These are phyloP conservation scores for Pseudopyricularia javanii DNA, from an alignment of 2,329 filamentous ascomycete species.

Conservation along the genomic window DNA sequence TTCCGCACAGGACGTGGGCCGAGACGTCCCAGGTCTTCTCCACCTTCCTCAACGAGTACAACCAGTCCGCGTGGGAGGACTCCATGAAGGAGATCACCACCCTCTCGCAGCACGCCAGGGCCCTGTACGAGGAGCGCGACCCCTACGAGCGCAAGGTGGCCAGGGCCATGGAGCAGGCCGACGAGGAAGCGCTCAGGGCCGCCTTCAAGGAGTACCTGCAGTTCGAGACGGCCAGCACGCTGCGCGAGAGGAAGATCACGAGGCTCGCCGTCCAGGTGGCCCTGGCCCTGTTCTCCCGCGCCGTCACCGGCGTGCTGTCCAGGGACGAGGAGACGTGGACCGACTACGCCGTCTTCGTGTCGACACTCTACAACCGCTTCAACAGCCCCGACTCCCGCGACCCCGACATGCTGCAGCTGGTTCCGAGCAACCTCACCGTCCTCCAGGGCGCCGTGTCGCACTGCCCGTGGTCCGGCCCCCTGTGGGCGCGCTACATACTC, in stretches of 20 bases:
- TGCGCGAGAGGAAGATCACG: constrained; percentile 36
- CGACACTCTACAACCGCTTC: constrained; percentile 27
- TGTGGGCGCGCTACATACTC: constrained; percentile 86
- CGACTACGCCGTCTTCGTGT: constrained; percentile 68
- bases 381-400: constrained; percentile 14
- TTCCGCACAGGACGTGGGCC: constrained; percentile 66
- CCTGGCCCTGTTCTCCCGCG: constrained; percentile 65
- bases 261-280: constrained; percentile 37
- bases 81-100: constrained; percentile 59
- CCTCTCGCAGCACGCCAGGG: constrained; percentile 50
- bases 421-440: constrained; percentile 50
- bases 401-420: constrained; percentile 22
- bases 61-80: constrained; percentile 57
- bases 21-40: constrained; percentile 66
- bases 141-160: constrained; percentile 55
- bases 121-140: constrained; percentile 51
- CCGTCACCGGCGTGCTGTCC: constrained; percentile 56
- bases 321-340: constrained; percentile 69
- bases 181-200: constrained; percentile 39
- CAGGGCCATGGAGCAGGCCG: constrained; percentile 41
- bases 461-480: constrained; percentile 80
- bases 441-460: constrained; percentile 76
- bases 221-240: constrained; percentile 62
- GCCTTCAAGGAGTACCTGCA: constrained; percentile 60
- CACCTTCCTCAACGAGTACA: constrained; percentile 60